Percentiles rank a stretch among this genome's conserved stretches.
Evolutionary conservation across 139 green algal genomes (phyloP).

Genomic region (Chlorella ohadii): DNA sequence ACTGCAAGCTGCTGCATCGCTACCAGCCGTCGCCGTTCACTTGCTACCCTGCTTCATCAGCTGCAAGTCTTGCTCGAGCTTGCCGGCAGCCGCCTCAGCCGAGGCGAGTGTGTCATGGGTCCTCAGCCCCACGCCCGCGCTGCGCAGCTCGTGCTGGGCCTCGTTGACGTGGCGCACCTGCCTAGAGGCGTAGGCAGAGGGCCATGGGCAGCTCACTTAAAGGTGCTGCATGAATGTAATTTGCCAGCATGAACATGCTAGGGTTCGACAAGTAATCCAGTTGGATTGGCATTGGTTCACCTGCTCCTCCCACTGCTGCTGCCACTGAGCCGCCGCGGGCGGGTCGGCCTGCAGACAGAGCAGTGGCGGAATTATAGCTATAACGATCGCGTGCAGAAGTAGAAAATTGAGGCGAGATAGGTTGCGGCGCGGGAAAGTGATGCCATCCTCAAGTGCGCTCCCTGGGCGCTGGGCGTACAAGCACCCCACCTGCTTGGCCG

Average conservation of each 20-base stretch:
- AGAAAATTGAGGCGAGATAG: too few species aligned
- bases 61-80: neutral
- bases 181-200: too few species aligned
- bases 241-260: too few species aligned
- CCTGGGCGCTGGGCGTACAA: too few species aligned
- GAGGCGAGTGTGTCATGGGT: neutral
- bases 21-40: neutral
- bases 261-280: too few species aligned
- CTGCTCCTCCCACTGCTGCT: slow-evolving; percentile 5
- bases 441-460: too few species aligned
- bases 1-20: neutral
- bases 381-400: neutral
- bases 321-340: neutral
- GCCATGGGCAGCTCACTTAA: too few species aligned
- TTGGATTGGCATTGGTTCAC: too few species aligned
- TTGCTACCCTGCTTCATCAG: neutral
- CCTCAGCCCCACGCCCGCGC: neutral
- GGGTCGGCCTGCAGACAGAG: neutral
- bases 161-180: neutral
- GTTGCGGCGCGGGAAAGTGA: too few species aligned
- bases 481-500: neutral
- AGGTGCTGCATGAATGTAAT: too few species aligned
- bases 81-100: neutral
- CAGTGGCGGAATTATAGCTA: neutral
- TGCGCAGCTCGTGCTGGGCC: neutral